These are phyloP conservation scores for Hypoxylon sp. DNA, from an alignment of 2,329 filamentous ascomycete genomes.

Conservation along the genomic window DNA sequence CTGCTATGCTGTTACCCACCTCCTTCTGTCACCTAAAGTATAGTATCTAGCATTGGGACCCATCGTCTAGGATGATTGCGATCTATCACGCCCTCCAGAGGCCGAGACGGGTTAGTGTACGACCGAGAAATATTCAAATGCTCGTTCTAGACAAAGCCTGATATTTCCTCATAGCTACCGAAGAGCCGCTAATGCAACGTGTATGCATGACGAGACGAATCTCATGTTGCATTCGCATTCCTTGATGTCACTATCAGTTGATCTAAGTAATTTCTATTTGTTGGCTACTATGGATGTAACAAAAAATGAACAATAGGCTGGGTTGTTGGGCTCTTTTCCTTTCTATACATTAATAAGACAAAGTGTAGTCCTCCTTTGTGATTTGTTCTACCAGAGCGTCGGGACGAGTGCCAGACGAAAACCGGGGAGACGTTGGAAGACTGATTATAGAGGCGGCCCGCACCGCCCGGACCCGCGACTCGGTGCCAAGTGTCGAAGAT, in stretches of 20 bases:
- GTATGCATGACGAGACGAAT: slow-evolving; percentile 24
- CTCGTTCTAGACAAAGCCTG: slow-evolving; percentile 12
- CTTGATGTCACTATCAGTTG: slow-evolving; percentile 35
- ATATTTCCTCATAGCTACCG: slow-evolving; percentile 26
- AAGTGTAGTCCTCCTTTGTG: slow-evolving; percentile 5
- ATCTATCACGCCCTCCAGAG: not conserved
- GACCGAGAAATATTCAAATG: slow-evolving; percentile 4
- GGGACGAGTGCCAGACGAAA: slow-evolving; percentile 22
- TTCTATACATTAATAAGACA: slow-evolving; percentile 5
- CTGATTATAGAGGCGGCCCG: slow-evolving; percentile 35
- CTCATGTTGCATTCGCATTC: not conserved
- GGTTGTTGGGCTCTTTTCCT: not conserved
- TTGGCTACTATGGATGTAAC: slow-evolving; percentile 27
- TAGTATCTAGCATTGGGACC: slow-evolving; percentile 1
- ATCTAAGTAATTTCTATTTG: slow-evolving; percentile 20
- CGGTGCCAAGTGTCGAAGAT: slow-evolving; percentile 31
- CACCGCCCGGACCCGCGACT: slow-evolving; percentile 33
- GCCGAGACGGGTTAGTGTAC: not conserved
- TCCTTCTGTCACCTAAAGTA: not conserved
- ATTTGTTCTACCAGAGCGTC: slow-evolving; percentile 28
- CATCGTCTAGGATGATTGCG: not conserved
- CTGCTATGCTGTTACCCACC: slow-evolving; percentile 3
- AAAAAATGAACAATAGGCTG: not conserved
- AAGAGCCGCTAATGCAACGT: slow-evolving; percentile 34
- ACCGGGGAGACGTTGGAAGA: slow-evolving; percentile 12